Evolutionary conservation across 176 grass and related monocot genomes (phyloP), one percentile per base, ranked within the genome.

Genomic region (Lolium perenne): DNA sequence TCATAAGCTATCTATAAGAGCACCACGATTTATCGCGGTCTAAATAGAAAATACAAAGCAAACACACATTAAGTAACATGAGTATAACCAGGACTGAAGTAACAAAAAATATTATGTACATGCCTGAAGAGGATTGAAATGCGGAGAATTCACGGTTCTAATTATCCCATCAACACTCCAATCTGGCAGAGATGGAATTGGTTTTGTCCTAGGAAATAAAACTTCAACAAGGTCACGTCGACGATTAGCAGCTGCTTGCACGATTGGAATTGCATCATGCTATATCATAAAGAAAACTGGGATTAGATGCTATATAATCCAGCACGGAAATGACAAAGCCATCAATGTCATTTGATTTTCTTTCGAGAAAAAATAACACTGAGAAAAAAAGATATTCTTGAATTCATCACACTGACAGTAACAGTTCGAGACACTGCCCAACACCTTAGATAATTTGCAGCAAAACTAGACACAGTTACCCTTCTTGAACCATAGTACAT

Each of bases 211-310:
- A 77, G 78, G 67, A 49, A 91, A 84, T 12, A 88, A 38, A 76
- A 84, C 85, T 85, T 91, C 74, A 13, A 91, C 86, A 80, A 74
- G 22, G 41, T 80, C 80, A 64, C 29, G 76, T 68, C 59, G 45
- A 63, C 51, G 57, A 35, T 5, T 21, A 83, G 11, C 16, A 66
- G 89, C 89, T 55, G 89, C 86, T 21, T 77, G 17, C 82, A 81
- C 14, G 21, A 88, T 88, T 40, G 76, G 86, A 32, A 80, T 75
- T 25, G 7, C 60, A 49, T 81, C 80, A 57, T 26, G 14, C 85
- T 88, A 67, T 50, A 82, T 63, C 55, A 16, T 47, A 46, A 38
- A 57, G 32, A 35, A 53, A 76, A n/a, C n/a, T 5, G 72, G 17
- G 6, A 38, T 41, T 54, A 57, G 35, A n/a, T 35, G n/a, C 71